Evolutionary conservation across 768 basidiomycete genomes (phyloP).

Genomic region (Rhizopogon vinicolor): DNA sequence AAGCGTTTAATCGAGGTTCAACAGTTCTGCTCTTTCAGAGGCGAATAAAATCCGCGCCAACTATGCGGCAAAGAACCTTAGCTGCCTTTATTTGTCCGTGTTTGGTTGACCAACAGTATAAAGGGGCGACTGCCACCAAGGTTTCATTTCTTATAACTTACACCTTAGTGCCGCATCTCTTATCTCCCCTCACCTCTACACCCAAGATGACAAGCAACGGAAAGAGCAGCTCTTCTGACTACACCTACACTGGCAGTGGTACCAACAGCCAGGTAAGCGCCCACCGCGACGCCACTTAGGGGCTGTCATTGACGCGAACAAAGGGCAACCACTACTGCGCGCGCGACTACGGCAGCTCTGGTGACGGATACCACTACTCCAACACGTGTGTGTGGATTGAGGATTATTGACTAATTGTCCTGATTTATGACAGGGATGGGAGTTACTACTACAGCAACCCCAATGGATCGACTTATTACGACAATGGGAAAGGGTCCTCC

Average conservation of each 20-base stretch:
- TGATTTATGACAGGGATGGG: conserved; percentile 34
- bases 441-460: conserved; percentile 63
- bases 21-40: too few species aligned
- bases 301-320: not conserved
- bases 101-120: too few species aligned
- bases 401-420: not conserved
- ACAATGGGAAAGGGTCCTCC: conserved; percentile 41
- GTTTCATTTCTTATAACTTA: too few species aligned
- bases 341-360: conserved; percentile 41
- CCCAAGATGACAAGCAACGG: not conserved
- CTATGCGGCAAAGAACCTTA: too few species aligned
- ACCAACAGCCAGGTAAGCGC: conserved; percentile 46
- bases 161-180: not conserved
- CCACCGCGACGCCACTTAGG: not conserved
- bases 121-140: too few species aligned
- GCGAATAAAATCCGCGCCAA: too few species aligned
- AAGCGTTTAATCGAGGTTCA: too few species aligned
- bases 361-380: conserved; percentile 56
- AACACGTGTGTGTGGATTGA: conserved; percentile 37
- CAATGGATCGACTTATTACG: conserved; percentile 57
- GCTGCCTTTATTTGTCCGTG: too few species aligned
- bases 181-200: too few species aligned
- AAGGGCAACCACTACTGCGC: conserved; percentile 62
- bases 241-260: conserved; percentile 42
- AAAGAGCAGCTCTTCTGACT: conserved; percentile 16